Evolutionary conservation across 2,329 filamentous ascomycete genomes (phyloP).

Genomic region (Penicillium thymicola): DNA sequence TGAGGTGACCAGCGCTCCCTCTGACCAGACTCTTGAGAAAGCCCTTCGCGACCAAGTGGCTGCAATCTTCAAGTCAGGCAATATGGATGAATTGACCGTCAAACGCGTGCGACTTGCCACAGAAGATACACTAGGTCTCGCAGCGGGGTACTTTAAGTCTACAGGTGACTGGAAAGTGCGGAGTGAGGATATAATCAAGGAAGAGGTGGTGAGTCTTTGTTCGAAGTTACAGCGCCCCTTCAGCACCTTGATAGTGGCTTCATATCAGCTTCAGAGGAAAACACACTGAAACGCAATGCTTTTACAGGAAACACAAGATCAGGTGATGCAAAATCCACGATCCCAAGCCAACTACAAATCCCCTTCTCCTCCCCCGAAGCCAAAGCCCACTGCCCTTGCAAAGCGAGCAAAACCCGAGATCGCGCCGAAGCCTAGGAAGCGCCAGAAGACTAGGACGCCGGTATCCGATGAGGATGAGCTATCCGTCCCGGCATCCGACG

Average conservation of each 20-base stretch:
- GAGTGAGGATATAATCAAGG: conserved; percentile 54
- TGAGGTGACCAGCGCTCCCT: conserved; percentile 19
- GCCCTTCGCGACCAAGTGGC: conserved; percentile 39
- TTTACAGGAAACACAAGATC: conserved; percentile 35
- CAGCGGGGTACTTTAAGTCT: conserved; percentile 55
- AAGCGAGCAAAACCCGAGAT: conserved; percentile 29
- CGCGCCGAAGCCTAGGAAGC: conserved; percentile 30
- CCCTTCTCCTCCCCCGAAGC: conserved; percentile 15
- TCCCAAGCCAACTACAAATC: conserved; percentile 9
- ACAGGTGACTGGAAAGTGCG: conserved; percentile 52
- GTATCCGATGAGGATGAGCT: conserved; percentile 25
- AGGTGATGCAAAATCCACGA: conserved; percentile 13
- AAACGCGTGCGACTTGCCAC: conserved; percentile 54
- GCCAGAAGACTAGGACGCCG: conserved; percentile 32
- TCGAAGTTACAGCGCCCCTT: background rate
- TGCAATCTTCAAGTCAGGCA: conserved; percentile 35
- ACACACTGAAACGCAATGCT: conserved; percentile 9
- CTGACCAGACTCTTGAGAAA: conserved; percentile 37
- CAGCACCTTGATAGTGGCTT: background rate
- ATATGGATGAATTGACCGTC: conserved; percentile 54
- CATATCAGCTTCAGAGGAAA: background rate
- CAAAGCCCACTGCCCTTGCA: conserved; percentile 19
- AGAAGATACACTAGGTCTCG: conserved; percentile 52
- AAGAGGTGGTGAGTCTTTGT: conserved; percentile 47
- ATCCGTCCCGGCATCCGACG: conserved; percentile 11